A percentile compares a stretch with the other conserved stretches of the same genome.
phyloP scores from a whole-genome alignment of 2,329 filamentous ascomycete genomes.

The Pseudopyricularia javanii region DNA sequence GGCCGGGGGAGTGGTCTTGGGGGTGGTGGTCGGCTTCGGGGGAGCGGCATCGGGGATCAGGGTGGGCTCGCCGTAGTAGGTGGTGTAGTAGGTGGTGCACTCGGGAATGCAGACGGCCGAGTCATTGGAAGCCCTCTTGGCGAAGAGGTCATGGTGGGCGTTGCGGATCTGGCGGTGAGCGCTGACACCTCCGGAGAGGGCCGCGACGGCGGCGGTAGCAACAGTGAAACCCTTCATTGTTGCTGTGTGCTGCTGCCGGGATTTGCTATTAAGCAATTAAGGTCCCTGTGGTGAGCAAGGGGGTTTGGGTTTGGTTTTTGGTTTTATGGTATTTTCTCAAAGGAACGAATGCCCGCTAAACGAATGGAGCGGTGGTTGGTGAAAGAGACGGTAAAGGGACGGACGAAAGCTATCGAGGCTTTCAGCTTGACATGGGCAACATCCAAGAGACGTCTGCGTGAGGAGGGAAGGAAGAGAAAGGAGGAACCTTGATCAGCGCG shows the following conservation, averaged over 20 bases:
- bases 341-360: conserved; percentile 72
- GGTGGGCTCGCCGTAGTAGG: conserved; percentile 53
- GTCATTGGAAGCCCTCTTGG: conserved; percentile 31
- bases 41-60: conserved; percentile 14
- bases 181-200: conserved; percentile 41
- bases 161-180: conserved; percentile 50
- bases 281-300: conserved; percentile 14
- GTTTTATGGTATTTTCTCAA: too few species aligned
- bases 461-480: conserved; percentile 21
- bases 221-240: conserved; percentile 66
- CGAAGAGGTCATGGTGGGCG: conserved; percentile 45
- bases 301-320: conserved; percentile 14
- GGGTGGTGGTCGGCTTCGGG: conserved; percentile 8
- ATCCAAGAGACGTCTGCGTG: conserved; percentile 31
- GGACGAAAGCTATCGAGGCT: conserved; percentile 34
- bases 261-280: too few species aligned
- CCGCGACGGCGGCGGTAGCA: conserved; percentile 48
- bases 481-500: conserved; percentile 21
- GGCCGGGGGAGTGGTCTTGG: conserved; percentile 10
- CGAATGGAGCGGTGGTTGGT: conserved; percentile 65
- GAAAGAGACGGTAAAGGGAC: conserved; percentile 28
- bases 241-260: conserved; percentile 16
- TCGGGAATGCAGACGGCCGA: conserved; percentile 41
- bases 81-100: conserved; percentile 66
- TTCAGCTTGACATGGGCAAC: conserved; percentile 39